Evolutionary conservation across 495 filamentous ascomycete genomes (phyloP), one percentile per base, ranked within the genome.

Genomic region (Talaromyces nanjingensis): DNA sequence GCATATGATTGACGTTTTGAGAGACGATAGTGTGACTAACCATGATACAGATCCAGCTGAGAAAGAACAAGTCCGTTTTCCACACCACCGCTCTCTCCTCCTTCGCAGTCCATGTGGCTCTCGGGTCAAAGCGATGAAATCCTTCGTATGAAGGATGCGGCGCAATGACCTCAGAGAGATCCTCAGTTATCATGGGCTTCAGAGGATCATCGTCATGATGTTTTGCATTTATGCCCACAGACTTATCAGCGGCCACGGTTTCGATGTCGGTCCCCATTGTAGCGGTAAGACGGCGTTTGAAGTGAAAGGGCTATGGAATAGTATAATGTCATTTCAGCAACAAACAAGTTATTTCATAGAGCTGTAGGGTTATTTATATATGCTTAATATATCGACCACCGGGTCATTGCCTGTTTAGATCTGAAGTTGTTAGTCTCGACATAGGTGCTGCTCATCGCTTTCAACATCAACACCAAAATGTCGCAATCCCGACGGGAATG

Each of bases 11-110:
- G 73, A 58, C 24, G 59, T 7, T 27, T 47, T 34, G 62, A 69
- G 61, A 8, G 9, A 24, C 22, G 22, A 24, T 2, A 24, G 22
- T 24, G 22, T 24, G 22, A 45, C n/a, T 25, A 68, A 27, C 66
- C 71, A 71, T 65, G 24, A 79, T 63, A 71, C 79, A 81, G 63
- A 74, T 77, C 82, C 82, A 84, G 60, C 76, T 69, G 66, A 76
- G 80, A 67, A 75, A 73, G 55, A 75, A 73, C 75, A 74, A 79
- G 63, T 86, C 83, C 2, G 82, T 64, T 64, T 84, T 85, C 22
- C 83, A 70, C 8, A 86, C 65, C 8, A 87, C 49, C 31, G 63
- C 63, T 64, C 72, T 81, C 69, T 86, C 84, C 65, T 87, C 84
- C 59, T 79, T 73, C 8, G 74, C 68, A 0, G 77, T 79, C 84